phyloP scores from a whole-genome alignment of 768 basidiomycete species.

The Boletus sensibilis region DNA sequence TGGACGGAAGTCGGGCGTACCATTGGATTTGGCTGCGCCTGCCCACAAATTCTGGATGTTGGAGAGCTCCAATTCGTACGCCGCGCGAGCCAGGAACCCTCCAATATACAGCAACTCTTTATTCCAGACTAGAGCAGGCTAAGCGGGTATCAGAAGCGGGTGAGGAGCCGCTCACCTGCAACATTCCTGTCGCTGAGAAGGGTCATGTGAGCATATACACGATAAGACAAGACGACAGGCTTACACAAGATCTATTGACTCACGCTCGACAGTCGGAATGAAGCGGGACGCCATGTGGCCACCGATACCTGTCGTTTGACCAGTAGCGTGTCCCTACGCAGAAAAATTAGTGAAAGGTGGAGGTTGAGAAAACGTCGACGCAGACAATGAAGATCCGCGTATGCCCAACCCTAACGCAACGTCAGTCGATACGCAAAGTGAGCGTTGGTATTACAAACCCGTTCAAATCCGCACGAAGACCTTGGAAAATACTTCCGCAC shows the following conservation, averaged over 20 bases:
- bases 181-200: conserved; percentile 8
- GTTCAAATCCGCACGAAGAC: conserved; percentile 81
- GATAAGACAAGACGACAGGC: neutral
- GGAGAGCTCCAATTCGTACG: conserved; percentile 14
- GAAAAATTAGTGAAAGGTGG: neutral
- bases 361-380: neutral
- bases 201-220: neutral
- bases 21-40: conserved; percentile 33
- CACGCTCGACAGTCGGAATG: conserved; percentile 19
- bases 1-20: conserved; percentile 27
- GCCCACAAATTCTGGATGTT: conserved; percentile 50
- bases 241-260: conserved; percentile 16
- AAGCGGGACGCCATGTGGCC: conserved; percentile 19
- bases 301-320: conserved; percentile 16
- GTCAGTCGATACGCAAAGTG: neutral
- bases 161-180: neutral
- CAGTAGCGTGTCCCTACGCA: conserved; percentile 11
- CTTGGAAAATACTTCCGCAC: conserved; percentile 82
- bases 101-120: conserved; percentile 48
- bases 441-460: conserved; percentile 47
- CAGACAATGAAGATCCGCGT: conserved; percentile 15
- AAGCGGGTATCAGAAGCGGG: neutral
- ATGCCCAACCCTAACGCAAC: conserved; percentile 5
- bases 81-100: conserved; percentile 10
- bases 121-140: conserved; percentile 69